Evolutionary conservation across 257 asterid species (phyloP), one percentile per base, ranked within the genome.

Genomic region (Plantago major): DNA sequence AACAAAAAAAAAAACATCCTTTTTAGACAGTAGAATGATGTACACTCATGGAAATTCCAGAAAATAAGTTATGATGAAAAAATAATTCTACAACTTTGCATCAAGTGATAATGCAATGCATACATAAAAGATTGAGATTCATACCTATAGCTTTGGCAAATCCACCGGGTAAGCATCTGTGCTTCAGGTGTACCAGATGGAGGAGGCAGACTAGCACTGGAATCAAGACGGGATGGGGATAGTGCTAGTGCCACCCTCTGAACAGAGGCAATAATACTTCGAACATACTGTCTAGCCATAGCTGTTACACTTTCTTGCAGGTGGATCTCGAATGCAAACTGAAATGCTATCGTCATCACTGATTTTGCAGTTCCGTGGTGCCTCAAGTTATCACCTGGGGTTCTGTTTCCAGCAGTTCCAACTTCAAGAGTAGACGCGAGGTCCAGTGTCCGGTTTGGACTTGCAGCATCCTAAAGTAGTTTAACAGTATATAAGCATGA

Each of bases 321-420:
- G 71, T 87, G 97, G 54, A 77, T 69, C 78, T 89, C 96, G 42
- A 77, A 93, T 49, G 99, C 88, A 72, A 93, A 93, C 66, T 93
- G 99, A 71, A 93, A 85, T 44, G 99, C 97, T 28, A 93, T 85
- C 10, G 97, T 93, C 99, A 93, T 93, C 11, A 93, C 96, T 0
- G 97, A 93, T 65, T 87, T 89, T 46, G 83, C 74, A 45, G 73
- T 48, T 46, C 78, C 74, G 0, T 76, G 60, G 49, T 73, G 78
- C 72, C 71, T 68, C 7, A 79, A 57, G 37, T 62, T 75, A 58
- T 82, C 88, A 6, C 82, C 84, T 0, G 79, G 55, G 6, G 70
- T 45, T 55, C 84, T 73, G 78, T 52, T 74, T 54, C 83, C 95
- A 37, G 81, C 84, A 76, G 48, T 74, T 57, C 83, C 95, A 37